Percentiles rank a stretch among this genome's conserved stretches.
Evolutionary conservation across 352 stramenopile species (phyloP).

Genomic region (Plasmopara halstedii): DNA sequence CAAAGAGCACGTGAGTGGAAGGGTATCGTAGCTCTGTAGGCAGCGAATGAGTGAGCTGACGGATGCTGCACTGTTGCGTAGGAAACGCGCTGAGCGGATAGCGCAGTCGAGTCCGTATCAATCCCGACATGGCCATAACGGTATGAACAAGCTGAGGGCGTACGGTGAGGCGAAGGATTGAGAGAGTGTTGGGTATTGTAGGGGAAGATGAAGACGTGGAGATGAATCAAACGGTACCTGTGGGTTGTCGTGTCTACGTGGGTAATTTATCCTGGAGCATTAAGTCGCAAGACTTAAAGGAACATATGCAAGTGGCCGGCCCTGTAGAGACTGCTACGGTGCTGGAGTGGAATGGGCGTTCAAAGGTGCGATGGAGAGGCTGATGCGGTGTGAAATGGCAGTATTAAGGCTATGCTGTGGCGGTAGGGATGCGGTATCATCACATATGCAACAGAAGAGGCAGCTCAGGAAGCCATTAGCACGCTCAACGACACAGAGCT

Average conservation of each 20-base stretch:
- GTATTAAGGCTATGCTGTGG: constrained; percentile 2
- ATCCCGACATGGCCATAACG: constrained; percentile 17
- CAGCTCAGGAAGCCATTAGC: constrained; percentile 76
- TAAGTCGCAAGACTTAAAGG: constrained; percentile 75
- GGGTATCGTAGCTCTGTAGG: constrained; percentile 5
- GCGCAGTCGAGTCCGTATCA: constrained; percentile 51
- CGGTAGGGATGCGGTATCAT: constrained; percentile 90
- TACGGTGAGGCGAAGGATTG: background rate
- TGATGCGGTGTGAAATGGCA: background rate
- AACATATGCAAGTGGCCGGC: constrained; percentile 69
- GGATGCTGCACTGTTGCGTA: constrained; percentile 18
- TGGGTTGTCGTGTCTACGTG: constrained; percentile 65
- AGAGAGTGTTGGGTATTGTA: constrained; percentile 5
- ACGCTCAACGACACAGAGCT: constrained; percentile 90
- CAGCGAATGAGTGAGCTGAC: constrained; percentile 11
- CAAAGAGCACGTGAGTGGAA: constrained; percentile 43
- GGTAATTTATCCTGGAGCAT: constrained; percentile 83
- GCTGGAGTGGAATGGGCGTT: constrained; percentile 57
- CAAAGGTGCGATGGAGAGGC: constrained; percentile 41
- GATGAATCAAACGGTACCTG: constrained; percentile 16
- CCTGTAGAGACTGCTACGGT: constrained; percentile 62
- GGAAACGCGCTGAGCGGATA: constrained; percentile 55
- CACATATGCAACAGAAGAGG: constrained; percentile 80
- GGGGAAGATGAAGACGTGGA: constrained; percentile 18
- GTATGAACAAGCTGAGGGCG: constrained; percentile 4